Base-by-base conservation (phyloP, 371 early-diverging fungal species). In the Mucor saturninus region DNA sequence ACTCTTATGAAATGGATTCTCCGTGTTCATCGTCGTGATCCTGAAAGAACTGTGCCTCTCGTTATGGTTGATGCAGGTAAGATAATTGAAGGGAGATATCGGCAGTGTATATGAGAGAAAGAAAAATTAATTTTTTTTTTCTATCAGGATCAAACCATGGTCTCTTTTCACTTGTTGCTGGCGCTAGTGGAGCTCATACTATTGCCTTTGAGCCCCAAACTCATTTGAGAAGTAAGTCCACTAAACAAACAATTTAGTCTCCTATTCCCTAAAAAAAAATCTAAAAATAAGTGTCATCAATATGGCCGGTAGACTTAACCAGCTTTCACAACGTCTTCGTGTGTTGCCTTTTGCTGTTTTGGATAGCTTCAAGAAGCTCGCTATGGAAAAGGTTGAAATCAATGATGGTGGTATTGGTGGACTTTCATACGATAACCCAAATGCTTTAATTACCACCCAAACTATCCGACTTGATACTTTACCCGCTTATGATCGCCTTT, bases 201-300 rank as follows among this genome's bases (percentile, higher is more conserved):
- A 71, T 80, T 59, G 76, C 80, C 14, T 77, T 80, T 67, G 80
- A 80, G 56, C 80, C 80, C 14, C 80, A 80, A 63, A 80, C 76
- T 5, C 71, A 77, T 49, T 64, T 80, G 32, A 62, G 76, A 56
- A 76, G 79, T 78, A 67, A 56, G 35, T 35, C 1, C 8, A 8
- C 35, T 35, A 35, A 35, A 62, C 57, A 21, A 40, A 26, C 21
- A 54, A 50, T 15, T n/a, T 50, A 21, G 14, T 28, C 15, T 37
- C 5, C 15, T 39, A 9, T 46, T 21, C 14, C 7, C 31, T 39
- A 42, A 30, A 9, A 39, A 2, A 43, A 50, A 13, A 26, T 55
- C 52, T 60, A 61, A 56, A 55, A 56, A 50, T 69, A 77, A 76
- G 77, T 61, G 72, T 80, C 8, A 80, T 80, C 45, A 73, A 68